Conservation (phyloP, 176 grass and related monocot genomes). For the Hordeum marinum region DNA sequence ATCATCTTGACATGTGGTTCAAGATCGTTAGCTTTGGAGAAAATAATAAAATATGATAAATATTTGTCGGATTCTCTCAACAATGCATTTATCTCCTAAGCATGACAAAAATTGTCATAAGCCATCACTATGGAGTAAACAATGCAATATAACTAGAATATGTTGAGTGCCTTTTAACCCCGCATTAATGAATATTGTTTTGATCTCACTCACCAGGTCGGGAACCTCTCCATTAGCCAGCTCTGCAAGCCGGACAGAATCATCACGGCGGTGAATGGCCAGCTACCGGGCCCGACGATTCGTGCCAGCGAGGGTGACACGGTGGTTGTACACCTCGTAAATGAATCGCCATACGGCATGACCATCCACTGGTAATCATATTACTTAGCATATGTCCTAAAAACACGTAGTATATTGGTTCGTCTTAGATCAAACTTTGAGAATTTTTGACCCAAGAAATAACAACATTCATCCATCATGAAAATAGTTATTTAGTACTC, state of each 20-base stretch:
- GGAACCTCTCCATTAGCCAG: conserved; percentile 49
- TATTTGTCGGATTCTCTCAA: not conserved
- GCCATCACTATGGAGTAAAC: no score
- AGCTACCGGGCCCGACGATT: conserved; percentile 53
- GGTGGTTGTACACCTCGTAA: conserved; percentile 45
- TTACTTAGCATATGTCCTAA: no score
- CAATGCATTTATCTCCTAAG: not conserved
- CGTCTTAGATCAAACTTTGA: no score
- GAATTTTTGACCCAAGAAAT: no score
- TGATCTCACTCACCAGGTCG: conserved; percentile 21
- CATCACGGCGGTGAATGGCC: conserved; percentile 63
- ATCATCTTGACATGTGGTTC: not conserved
- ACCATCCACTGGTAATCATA: conserved; percentile 49
- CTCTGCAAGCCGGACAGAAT: conserved; percentile 24
- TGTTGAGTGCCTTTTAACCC: not conserved
- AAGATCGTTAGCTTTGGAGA: not conserved
- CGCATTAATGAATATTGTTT: not conserved
- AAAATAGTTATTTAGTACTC: no score
- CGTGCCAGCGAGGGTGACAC: conserved; percentile 45
- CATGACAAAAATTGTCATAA: not conserved
- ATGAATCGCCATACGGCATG: conserved; percentile 50
- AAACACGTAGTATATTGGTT: no score
- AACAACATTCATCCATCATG: no score
- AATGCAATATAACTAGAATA: no score
- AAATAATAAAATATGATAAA: not conserved